phyloP scores from a whole-genome alignment of 352 stramenopile species.

The Pythium dissimile region DNA sequence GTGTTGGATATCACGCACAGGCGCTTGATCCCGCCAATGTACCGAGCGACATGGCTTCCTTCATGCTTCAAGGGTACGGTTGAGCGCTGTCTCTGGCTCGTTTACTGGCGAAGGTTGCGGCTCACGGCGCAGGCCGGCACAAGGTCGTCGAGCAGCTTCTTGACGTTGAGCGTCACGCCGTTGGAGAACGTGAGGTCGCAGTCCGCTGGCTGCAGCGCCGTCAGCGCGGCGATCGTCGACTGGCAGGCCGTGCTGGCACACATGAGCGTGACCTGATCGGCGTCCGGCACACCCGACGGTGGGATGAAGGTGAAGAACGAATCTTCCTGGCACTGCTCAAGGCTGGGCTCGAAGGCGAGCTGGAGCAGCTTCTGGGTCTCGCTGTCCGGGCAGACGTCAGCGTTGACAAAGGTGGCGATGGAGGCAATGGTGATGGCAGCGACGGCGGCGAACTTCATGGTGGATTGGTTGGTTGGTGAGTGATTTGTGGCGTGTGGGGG shows the following conservation, averaged over 20 bases:
- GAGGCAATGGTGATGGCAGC: constrained; percentile 1
- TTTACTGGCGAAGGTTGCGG: neutral
- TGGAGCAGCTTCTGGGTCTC: neutral
- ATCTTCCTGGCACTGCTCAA: constrained; percentile 1
- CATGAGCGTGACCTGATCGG: constrained; percentile 5
- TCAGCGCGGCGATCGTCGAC: constrained; percentile 28
- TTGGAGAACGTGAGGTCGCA: constrained; percentile 41
- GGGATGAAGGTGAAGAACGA: constrained; percentile 8
- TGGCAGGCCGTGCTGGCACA: constrained; percentile 5
- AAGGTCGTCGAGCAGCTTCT: constrained; percentile 36
- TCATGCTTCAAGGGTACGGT: no score
- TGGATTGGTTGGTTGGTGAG: no score
- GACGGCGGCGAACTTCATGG: constrained; percentile 4
- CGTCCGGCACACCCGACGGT: neutral
- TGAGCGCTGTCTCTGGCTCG: no score
- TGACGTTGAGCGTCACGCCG: constrained; percentile 39
- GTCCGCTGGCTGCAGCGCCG: constrained; percentile 30
- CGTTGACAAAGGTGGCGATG: neutral
- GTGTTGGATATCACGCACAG: no score
- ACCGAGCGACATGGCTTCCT: no score
- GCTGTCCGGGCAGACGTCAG: neutral
- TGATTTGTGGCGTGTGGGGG: no score
- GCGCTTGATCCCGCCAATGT: no score
- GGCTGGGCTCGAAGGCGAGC: constrained; percentile 2
- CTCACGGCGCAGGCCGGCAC: constrained; percentile 29